Evolutionary conservation across 2,329 filamentous ascomycete species (phyloP), one percentile per base, ranked within the genome.

Genomic region (Aspergillus pseudoterreus): DNA sequence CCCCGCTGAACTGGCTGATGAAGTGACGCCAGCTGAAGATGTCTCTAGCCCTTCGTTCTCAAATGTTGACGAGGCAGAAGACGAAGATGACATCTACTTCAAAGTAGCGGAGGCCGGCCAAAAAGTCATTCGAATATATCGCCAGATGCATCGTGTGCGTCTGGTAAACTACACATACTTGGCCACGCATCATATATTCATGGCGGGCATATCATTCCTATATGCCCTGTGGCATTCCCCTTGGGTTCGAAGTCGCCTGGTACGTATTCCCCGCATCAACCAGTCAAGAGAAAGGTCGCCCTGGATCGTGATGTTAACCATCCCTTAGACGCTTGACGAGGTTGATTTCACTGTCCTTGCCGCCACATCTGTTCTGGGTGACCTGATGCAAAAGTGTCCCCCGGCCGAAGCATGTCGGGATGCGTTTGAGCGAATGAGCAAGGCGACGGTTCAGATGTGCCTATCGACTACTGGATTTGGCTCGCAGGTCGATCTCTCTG

Each of bases 191-290:
- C 92, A 97, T 71, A 79, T 97, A 6, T 97, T 97, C 74, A 96
- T 96, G 88, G 92, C 92, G 24, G 92, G 82, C 45, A 86, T 97
- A 53, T 95, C 92, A 21, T 97, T 96, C 70, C 79, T 97, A 2
- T 97, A 96, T 71, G 92, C 94, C 17, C 94, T 97, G 52, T 97
- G 92, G 92, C 92, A 97, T 71, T 96, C 92, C 10, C 85, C 90
- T 5, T 82, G 90, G 49, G 92, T 97, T 45, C 83, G 92, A 62
- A 91, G 87, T 68, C 85, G 89, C 51, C 76, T 97, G 71, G 89
- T 92, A 82, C 75, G 87, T 77, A 15, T 10, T 12, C 6, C 48
- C 22, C 10, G 6, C 43, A 48, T 21, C 14, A 35, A 4, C n/a
- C 12, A 2, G 44, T 51, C 30, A 39, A 35, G 33, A 39, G 17